Evolutionary conservation across 257 asterid species (phyloP).

Genomic region (Forsythia viridissima): DNA sequence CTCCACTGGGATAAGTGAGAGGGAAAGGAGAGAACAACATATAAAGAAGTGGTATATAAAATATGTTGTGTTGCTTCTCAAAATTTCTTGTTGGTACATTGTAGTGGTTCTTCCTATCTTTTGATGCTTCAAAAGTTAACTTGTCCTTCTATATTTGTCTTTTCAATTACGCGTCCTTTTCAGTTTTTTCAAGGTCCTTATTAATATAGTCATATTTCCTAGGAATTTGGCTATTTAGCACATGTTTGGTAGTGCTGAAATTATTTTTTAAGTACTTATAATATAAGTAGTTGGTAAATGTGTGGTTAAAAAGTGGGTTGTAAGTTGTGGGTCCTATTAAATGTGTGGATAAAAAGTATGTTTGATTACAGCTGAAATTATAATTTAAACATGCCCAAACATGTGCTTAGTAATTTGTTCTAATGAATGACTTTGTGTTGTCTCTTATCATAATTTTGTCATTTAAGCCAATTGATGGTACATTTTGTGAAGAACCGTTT

Average conservation of each 20-base stretch:
- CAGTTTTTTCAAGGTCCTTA: neutral
- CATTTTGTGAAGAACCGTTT: constrained; percentile 13
- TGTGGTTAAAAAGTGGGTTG: too few species aligned
- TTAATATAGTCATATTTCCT: neutral
- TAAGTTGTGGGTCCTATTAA: too few species aligned
- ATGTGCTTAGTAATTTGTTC: neutral
- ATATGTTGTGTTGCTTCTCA: neutral
- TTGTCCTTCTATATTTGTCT: neutral
- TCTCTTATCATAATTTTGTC: neutral
- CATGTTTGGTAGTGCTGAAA: too few species aligned
- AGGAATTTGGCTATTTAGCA: neutral
- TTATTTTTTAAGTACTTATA: too few species aligned
- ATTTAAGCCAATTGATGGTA: constrained; percentile 19
- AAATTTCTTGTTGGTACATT: too few species aligned
- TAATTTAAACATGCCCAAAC: too few species aligned
- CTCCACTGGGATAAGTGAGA: neutral
- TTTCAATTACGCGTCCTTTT: neutral
- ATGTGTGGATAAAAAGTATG: too few species aligned
- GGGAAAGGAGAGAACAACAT: neutral
- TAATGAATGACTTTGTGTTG: neutral
- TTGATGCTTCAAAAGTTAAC: constrained; percentile 51
- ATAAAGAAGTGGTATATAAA: neutral
- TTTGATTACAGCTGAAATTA: too few species aligned
- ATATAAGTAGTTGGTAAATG: too few species aligned
- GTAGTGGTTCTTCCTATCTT: neutral